A percentile compares a stretch with the other conserved stretches of the same genome.
Conservation (phyloP, 139 green algal species). For the Chlamydomonas incerta region DNA sequence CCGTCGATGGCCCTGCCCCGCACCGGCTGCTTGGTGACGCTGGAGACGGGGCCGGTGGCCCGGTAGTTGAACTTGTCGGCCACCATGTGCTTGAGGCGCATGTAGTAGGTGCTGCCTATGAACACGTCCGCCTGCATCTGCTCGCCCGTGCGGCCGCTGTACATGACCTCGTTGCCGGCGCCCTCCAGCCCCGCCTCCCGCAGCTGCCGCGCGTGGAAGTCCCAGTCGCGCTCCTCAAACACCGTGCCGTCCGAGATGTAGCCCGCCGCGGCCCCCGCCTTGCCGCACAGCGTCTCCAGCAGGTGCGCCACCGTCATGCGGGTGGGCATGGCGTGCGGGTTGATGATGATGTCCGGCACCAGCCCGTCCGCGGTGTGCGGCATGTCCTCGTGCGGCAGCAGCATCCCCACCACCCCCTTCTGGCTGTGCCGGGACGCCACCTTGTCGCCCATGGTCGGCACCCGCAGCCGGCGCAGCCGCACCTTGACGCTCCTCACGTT, state of each 20-base stretch:
- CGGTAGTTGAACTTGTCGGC: constrained; percentile 78
- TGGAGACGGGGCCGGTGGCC: constrained; percentile 54
- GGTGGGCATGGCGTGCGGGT: constrained; percentile 43
- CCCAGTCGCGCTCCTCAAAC: background rate
- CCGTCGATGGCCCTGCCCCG: constrained; percentile 59
- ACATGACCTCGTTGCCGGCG: constrained; percentile 70
- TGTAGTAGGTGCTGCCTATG: constrained; percentile 72
- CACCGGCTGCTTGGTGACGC: constrained; percentile 69
- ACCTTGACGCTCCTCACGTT: constrained; percentile 67
- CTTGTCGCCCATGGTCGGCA: constrained; percentile 78
- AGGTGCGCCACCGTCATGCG: constrained; percentile 48
- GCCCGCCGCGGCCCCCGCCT: constrained; percentile 47
- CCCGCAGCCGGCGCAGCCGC: constrained; percentile 56
- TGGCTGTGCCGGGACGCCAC: constrained; percentile 52
- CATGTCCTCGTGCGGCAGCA: constrained; percentile 49
- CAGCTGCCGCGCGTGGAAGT: background rate
- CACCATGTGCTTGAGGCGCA: constrained; percentile 80
- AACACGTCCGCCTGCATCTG: constrained; percentile 68
- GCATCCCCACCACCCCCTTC: constrained; percentile 46
- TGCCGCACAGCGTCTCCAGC: constrained; percentile 31
- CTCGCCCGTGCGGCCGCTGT: constrained; percentile 63
- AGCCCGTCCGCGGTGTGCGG: constrained; percentile 63
- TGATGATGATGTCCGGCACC: constrained; percentile 52
- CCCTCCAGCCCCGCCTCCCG: constrained; percentile 49
- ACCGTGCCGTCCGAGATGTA: constrained; percentile 62